Evolutionary conservation across 768 basidiomycete species (phyloP).

Genomic region (Podaxis sp.): DNA sequence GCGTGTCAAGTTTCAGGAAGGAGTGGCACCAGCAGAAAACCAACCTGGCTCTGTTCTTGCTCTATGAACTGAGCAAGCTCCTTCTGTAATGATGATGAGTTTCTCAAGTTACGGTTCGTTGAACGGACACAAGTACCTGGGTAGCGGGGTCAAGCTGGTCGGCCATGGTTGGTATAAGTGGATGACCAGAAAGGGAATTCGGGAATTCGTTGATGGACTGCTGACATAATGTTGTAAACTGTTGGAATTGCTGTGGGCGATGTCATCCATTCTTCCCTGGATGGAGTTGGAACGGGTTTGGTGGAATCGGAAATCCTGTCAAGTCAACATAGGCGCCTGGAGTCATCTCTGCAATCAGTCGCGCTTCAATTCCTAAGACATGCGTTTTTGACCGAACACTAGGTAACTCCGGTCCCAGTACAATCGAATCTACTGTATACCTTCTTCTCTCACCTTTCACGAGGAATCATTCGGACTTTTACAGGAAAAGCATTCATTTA

Average conservation of each 20-base stretch:
- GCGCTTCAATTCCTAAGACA: neutral
- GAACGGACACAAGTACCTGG: slow-evolving; percentile 42
- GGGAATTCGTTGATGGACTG: slow-evolving; percentile 12
- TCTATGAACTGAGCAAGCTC: slow-evolving; percentile 81
- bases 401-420: slow-evolving; percentile 11
- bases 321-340: slow-evolving; percentile 9
- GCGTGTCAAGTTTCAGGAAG: slow-evolving; percentile 6
- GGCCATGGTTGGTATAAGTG: slow-evolving; percentile 34
- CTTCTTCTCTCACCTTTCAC: slow-evolving; percentile 6
- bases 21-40: slow-evolving; percentile 17
- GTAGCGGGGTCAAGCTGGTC: slow-evolving; percentile 78
- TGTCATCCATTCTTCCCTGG: neutral
- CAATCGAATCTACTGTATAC: neutral
- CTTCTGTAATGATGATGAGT: slow-evolving; percentile 47
- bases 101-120: neutral
- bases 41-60: slow-evolving; percentile 78
- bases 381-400: slow-evolving; percentile 1
- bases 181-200: neutral
- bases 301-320: slow-evolving; percentile 8
- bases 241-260: slow-evolving; percentile 6
- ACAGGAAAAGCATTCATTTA: slow-evolving; percentile 1
- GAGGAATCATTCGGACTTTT: neutral
- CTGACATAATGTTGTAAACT: slow-evolving; percentile 3
- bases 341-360: neutral
- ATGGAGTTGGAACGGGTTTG: slow-evolving; percentile 10